Evolutionary conservation across 306 rosid genomes (phyloP).

Genomic region (Senna tora): DNA sequence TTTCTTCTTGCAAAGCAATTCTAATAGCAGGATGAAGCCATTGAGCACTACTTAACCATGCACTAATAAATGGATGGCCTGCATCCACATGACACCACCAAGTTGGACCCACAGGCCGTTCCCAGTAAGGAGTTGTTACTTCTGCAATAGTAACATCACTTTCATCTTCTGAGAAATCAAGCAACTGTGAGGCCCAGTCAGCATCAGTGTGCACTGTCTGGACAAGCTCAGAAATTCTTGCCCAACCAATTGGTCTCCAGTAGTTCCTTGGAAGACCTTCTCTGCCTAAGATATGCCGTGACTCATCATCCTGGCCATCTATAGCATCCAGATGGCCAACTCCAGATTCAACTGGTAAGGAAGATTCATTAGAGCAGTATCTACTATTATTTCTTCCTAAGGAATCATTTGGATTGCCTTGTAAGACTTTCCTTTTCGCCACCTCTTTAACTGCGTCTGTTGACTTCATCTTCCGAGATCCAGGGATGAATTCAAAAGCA

Average conservation of each 20-base stretch:
- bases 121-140: constrained; percentile 81
- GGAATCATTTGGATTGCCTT: constrained; percentile 4
- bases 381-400: constrained; percentile 21
- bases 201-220: constrained; percentile 46
- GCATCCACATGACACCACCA: constrained; percentile 98
- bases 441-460: constrained; percentile 32
- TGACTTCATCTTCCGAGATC: constrained; percentile 32
- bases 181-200: constrained; percentile 38
- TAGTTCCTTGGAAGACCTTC: constrained; percentile 47
- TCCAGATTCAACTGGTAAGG: constrained; percentile 23
- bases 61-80: constrained; percentile 54
- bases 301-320: constrained; percentile 21
- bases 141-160: constrained; percentile 60
- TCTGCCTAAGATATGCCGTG: constrained; percentile 29
- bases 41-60: constrained; percentile 76
- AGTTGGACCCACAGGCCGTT: constrained; percentile 75
- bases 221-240: constrained; percentile 58
- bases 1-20: constrained; percentile 76
- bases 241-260: constrained; percentile 72
- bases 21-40: constrained; percentile 93
- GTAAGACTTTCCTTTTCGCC: constrained; percentile 38
- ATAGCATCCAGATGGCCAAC: constrained; percentile 23
- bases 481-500: constrained; percentile 60
- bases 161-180: constrained; percentile 47
- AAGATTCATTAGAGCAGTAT: constrained; percentile 29